Conservation (phyloP, 2,329 filamentous ascomycete genomes). For the Pezicula radicicola region DNA sequence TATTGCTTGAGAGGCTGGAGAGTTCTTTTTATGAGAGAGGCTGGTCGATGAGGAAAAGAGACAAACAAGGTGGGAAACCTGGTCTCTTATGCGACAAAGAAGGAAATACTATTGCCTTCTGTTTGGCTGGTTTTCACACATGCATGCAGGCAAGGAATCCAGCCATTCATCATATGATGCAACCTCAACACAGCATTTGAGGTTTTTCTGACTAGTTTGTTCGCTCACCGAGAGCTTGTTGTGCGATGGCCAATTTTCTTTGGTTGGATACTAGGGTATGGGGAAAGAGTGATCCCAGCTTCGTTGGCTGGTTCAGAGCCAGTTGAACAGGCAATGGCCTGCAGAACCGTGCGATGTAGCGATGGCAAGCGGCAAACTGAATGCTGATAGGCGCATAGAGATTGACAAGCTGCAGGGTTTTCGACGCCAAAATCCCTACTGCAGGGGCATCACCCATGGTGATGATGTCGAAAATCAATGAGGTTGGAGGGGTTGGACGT, state of each 20-base stretch:
- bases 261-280: not conserved
- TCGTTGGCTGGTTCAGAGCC: not conserved
- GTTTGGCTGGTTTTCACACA: not conserved
- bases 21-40: conserved; percentile 14
- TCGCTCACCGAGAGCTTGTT: not conserved
- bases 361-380: not conserved
- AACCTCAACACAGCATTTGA: not conserved
- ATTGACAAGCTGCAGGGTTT: not conserved
- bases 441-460: not conserved
- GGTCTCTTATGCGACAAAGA: conserved; percentile 15
- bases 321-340: conserved; percentile 1
- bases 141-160: not conserved
- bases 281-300: not conserved
- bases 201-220: not conserved
- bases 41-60: conserved; percentile 19
- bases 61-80: conserved; percentile 13
- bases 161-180: not conserved
- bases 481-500: conserved; percentile 3
- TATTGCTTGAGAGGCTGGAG: conserved; percentile 18
- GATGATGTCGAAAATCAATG: conserved; percentile 8
- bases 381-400: not conserved
- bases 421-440: no score
- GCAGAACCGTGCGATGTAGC: not conserved
- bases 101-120: not conserved
- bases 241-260: not conserved